Conservation (phyloP, 768 basidiomycete genomes). For the Lentinula sp. region DNA sequence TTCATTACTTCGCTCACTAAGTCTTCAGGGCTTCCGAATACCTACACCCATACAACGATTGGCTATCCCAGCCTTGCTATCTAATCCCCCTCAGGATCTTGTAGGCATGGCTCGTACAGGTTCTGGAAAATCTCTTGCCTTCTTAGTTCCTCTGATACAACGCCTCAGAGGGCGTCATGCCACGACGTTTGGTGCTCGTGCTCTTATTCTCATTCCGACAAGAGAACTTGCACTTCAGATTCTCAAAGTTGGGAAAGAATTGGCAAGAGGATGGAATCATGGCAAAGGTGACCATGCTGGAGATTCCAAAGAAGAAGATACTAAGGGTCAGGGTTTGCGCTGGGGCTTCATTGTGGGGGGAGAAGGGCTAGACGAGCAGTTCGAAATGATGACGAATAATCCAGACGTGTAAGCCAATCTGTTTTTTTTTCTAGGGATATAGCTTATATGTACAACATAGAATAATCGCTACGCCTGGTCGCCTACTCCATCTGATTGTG, state of each 20-base stretch:
- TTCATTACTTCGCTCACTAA: constrained; percentile 74
- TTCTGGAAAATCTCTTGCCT: constrained; percentile 95
- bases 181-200: constrained; percentile 76
- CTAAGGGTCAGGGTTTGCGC: constrained; percentile 57
- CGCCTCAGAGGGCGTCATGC: constrained; percentile 79
- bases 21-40: constrained; percentile 87
- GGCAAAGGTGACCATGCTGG: constrained; percentile 67
- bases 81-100: constrained; percentile 83
- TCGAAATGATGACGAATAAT: constrained; percentile 89
- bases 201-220: constrained; percentile 85
- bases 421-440: constrained; percentile 3
- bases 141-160: constrained; percentile 88
- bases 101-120: constrained; percentile 99
- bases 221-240: constrained; percentile 94
- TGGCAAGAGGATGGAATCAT: constrained; percentile 75
- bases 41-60: constrained; percentile 96
- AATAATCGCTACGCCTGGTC: constrained; percentile 96
- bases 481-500: constrained; percentile 90
- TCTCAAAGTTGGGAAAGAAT: constrained; percentile 89
- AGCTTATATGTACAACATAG: constrained; percentile 31
- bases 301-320: constrained; percentile 54
- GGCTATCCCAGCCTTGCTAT: constrained; percentile 78
- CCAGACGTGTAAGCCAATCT: constrained; percentile 79
- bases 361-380: constrained; percentile 93
- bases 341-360: constrained; percentile 98